phyloP scores from a whole-genome alignment of 1,139 yeast species.

The Blastobotrys elegans region DNA sequence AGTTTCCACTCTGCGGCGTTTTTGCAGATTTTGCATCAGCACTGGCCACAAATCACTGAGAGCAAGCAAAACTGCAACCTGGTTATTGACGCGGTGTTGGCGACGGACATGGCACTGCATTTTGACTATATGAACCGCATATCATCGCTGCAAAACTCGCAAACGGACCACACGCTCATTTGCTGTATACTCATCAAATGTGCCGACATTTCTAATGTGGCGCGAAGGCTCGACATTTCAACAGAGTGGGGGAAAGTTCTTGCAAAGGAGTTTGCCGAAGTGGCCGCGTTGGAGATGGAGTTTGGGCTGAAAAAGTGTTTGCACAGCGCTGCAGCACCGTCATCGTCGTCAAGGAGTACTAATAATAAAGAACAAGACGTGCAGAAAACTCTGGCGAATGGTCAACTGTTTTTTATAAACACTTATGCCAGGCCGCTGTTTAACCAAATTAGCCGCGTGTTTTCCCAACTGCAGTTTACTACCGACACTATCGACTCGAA shows the following conservation, averaged over 20 bases:
- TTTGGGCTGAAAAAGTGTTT: slow-evolving; percentile 24
- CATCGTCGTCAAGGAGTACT: neutral
- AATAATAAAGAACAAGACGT: slow-evolving; percentile 13
- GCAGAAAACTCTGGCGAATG: slow-evolving; percentile 50
- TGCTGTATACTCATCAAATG: slow-evolving; percentile 75
- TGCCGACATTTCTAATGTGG: slow-evolving; percentile 91
- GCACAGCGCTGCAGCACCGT: neutral
- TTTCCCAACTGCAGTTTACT: slow-evolving; percentile 31
- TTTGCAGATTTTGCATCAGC: slow-evolving; percentile 49
- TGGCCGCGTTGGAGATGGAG: slow-evolving; percentile 47
- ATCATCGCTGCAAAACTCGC: slow-evolving; percentile 6
- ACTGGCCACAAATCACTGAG: slow-evolving; percentile 55
- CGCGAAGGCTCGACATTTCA: slow-evolving; percentile 70
- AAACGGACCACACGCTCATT: slow-evolving; percentile 37
- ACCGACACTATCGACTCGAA: slow-evolving; percentile 44
- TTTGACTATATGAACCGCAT: slow-evolving; percentile 54
- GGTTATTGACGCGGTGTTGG: slow-evolving; percentile 48
- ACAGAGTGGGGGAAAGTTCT: slow-evolving; percentile 83
- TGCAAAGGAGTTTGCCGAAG: slow-evolving; percentile 71
- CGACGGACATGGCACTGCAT: slow-evolving; percentile 95
- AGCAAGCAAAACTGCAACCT: slow-evolving; percentile 12
- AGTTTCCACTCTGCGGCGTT: slow-evolving; percentile 78
- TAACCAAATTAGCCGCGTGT: slow-evolving; percentile 48
- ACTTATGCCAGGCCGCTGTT: slow-evolving; percentile 79
- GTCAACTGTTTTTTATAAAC: slow-evolving; percentile 81